Conservation (phyloP, 2,329 filamentous ascomycete species). For the Thyridium curvatum region DNA sequence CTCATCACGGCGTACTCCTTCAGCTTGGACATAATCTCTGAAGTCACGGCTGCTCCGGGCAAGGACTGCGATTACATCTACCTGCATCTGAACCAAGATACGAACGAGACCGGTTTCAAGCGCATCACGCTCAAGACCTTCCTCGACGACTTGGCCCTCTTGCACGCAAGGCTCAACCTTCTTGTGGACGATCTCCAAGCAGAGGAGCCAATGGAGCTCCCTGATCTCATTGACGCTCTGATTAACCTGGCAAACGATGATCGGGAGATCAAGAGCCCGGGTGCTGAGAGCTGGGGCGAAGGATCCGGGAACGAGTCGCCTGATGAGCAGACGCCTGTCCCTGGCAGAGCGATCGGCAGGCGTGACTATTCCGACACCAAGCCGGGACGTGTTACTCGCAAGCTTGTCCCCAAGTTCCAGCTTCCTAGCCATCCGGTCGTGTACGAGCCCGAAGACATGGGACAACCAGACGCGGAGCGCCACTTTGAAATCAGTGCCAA, state of each 20-base stretch:
- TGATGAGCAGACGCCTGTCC: no score
- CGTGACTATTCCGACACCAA: no score
- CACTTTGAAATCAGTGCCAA: conserved; percentile 90
- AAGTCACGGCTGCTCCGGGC: conserved; percentile 85
- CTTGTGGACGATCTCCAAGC: conserved; percentile 75
- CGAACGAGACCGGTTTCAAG: conserved; percentile 57
- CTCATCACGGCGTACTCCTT: conserved; percentile 79
- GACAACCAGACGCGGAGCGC: conserved; percentile 66
- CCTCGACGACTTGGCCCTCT: conserved; percentile 74
- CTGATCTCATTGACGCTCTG: conserved; percentile 65
- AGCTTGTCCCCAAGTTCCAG: conserved; percentile 63
- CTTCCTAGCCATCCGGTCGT: conserved; percentile 74
- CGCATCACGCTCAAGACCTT: conserved; percentile 88
- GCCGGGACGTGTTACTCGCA: conserved; percentile 9
- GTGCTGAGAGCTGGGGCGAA: conserved; percentile 88
- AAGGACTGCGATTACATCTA: conserved; percentile 91
- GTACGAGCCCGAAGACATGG: conserved; percentile 80
- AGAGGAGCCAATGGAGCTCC: conserved; percentile 60
- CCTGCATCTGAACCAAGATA: conserved; percentile 64
- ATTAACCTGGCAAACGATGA: conserved; percentile 65
- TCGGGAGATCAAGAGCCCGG: conserved; percentile 52
- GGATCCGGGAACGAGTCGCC: conserved; percentile 41
- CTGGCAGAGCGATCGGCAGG: no score
- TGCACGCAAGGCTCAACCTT: conserved; percentile 80
- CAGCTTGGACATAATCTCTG: conserved; percentile 68